Base-by-base conservation (phyloP, 208 protist species). In the Leishmania arabica region DNA sequence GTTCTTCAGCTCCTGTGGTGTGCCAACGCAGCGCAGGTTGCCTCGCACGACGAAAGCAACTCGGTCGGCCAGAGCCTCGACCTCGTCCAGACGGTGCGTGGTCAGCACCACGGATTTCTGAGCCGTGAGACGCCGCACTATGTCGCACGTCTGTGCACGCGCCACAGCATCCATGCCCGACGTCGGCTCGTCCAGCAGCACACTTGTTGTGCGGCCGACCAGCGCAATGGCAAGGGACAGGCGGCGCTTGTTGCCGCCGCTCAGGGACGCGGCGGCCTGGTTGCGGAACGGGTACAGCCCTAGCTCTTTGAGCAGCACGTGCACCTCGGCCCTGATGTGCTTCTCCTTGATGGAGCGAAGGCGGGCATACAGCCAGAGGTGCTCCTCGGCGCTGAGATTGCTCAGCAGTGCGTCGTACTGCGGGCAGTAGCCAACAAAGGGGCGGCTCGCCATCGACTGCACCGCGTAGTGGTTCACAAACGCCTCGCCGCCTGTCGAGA, bases 401-500 rank as follows among this genome's bases (percentile, higher is more conserved):
- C 95, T 91, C 60, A 96, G 95, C n/a, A 99, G 83, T 42, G 98
- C 89, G 80, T 99, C 95, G 85, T 97, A 97, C 88, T 99, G 98
- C 21, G 98, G 98, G 90, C 98, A 99, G 77, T 99, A 97, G 77
- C 98, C 98, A 31, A 99, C 89, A 68, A 87, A 90, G 75, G 60
- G 79, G 54, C 88, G 92, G 54, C 82, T 86, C 51, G 79, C 60
- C 15, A 76, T 78, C 72, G 77, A 79, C 31, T 82, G 62, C 42
- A 90, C 87, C 58, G 92, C 74, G 75, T 80, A 83, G 77, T 90
- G 84, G 69, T 95, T 95, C 75, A 97, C 89, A 78, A 84, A 93
- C 15, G 85, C 92, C 40, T 84, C 62, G 6, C 98, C 97, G 45
- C 74, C 70, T 11, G 95, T 97, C 8, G 92, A 88, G 0, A 86